phyloP scores from a whole-genome alignment of 176 grass and related monocot genomes.

The Oryza nivara region DNA sequence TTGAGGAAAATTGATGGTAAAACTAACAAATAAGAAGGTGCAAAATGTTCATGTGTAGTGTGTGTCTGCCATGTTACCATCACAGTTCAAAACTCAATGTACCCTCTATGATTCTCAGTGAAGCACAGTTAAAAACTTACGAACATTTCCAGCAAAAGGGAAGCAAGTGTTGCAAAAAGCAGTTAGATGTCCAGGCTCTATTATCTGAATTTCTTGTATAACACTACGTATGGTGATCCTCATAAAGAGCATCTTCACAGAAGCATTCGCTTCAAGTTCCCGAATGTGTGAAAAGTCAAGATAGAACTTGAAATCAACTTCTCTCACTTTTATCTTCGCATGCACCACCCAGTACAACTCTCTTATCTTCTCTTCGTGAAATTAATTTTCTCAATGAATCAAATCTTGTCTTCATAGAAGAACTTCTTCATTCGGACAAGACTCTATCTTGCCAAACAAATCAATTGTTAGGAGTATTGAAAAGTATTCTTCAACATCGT shows the following conservation, averaged over 20 bases:
- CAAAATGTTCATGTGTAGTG: constrained; percentile 32
- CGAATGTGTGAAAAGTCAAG: constrained; percentile 53
- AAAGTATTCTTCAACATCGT: constrained; percentile 56
- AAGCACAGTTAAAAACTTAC: not conserved
- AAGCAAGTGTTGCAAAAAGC: constrained; percentile 44
- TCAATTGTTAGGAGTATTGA: constrained; percentile 69
- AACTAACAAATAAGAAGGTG: constrained; percentile 33
- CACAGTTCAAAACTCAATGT: constrained; percentile 47
- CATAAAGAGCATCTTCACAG: constrained; percentile 67
- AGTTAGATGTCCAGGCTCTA: constrained; percentile 65
- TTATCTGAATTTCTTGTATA: constrained; percentile 62
- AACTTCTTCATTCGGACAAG: constrained; percentile 69
- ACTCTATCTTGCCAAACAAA: constrained; percentile 77
- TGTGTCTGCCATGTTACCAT: constrained; percentile 46
- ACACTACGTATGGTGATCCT: constrained; percentile 51
- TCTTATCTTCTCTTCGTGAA: constrained; percentile 69
- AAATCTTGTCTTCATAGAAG: constrained; percentile 80
- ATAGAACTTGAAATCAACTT: constrained; percentile 83
- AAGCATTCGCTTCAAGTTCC: constrained; percentile 68
- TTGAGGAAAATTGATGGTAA: constrained; percentile 23
- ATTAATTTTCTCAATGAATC: constrained; percentile 73
- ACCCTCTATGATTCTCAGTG: constrained; percentile 51
- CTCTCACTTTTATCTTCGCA: constrained; percentile 82
- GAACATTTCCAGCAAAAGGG: not conserved
- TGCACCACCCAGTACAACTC: constrained; percentile 49